A percentile compares a stretch with the other conserved stretches of the same genome.
phyloP scores from a whole-genome alignment of 176 grass and related monocot species.

The Hyparrhenia diplandra region DNA sequence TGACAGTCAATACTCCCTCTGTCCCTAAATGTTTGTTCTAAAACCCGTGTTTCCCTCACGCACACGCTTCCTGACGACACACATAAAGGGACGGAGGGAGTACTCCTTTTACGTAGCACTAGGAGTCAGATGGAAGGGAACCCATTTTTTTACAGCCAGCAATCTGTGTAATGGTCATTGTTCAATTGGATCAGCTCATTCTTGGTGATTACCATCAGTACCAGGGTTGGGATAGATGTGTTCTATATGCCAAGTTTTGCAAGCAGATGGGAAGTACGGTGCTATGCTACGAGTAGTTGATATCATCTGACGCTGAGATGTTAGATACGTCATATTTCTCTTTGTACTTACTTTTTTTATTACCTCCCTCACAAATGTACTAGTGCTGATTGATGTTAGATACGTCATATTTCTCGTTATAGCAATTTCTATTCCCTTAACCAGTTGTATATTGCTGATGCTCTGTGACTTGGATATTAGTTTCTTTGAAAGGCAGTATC shows the following conservation, averaged over 20 bases:
- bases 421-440: neutral
- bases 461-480: neutral
- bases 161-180: neutral
- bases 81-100: no score
- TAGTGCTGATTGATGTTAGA: neutral
- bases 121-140: neutral
- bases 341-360: neutral
- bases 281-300: neutral
- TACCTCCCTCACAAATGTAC: neutral
- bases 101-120: neutral
- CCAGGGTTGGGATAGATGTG: neutral
- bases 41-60: no score
- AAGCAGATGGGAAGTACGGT: neutral
- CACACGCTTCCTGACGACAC: no score
- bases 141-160: neutral
- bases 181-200: neutral
- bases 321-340: neutral
- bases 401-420: neutral
- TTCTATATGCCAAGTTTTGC: neutral
- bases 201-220: neutral
- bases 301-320: neutral
- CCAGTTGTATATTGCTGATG: neutral
- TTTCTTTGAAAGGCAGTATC: neutral
- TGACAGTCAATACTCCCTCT: neutral
- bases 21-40: no score